Conservation (phyloP, 768 basidiomycete genomes). For the Pilatotrama ljubarskyi region DNA sequence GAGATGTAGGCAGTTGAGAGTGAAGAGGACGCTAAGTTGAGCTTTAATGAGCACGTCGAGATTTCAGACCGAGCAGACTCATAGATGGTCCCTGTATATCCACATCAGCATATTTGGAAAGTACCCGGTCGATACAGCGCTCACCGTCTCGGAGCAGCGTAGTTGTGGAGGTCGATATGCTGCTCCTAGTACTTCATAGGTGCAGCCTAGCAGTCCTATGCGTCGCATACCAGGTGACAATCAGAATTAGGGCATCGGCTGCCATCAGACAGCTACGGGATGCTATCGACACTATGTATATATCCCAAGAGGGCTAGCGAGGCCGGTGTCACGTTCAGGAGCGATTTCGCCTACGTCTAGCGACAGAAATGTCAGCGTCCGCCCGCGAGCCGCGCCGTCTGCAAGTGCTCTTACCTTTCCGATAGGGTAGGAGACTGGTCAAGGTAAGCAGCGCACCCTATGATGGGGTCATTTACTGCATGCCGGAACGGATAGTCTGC, state of each 20-base stretch:
- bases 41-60: background rate
- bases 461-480: background rate
- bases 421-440: background rate
- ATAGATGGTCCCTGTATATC: background rate
- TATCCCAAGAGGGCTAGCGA: too few relatives aligned
- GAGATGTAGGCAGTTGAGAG: background rate
- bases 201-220: background rate
- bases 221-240: background rate
- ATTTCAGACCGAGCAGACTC: background rate
- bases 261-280: background rate
- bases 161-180: background rate
- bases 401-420: background rate
- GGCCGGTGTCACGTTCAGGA: too few relatives aligned
- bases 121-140: background rate
- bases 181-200: background rate
- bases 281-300: background rate
- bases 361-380: too few relatives aligned
- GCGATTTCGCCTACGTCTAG: background rate
- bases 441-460: background rate
- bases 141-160: background rate
- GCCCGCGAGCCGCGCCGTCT: too few relatives aligned
- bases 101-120: background rate
- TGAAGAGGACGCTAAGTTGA: background rate
- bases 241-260: background rate
- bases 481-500: background rate